Evolutionary conservation across 176 grass and related monocot genomes (phyloP).

Genomic region (Phoenix roebelenii): DNA sequence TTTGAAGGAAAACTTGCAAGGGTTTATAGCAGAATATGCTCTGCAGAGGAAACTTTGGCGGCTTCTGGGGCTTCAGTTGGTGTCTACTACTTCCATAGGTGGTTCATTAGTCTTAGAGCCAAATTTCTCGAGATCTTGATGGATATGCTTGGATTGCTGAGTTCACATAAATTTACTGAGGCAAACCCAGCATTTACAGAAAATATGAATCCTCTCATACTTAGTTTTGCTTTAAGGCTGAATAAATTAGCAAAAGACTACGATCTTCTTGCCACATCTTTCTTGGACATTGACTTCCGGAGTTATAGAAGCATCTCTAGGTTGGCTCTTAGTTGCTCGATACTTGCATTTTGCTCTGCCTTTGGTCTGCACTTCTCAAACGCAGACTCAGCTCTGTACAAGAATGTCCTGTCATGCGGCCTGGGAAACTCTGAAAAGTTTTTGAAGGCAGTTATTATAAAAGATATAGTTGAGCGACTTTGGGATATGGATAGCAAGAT

Average conservation of each 20-base stretch:
- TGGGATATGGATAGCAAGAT: slow-evolving; percentile 27
- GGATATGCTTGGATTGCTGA: slow-evolving; percentile 43
- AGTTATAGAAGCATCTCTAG: slow-evolving; percentile 41
- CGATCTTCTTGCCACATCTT: slow-evolving; percentile 68
- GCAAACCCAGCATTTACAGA: slow-evolving; percentile 10
- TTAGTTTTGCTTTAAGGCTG: slow-evolving; percentile 42
- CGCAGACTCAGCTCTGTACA: neutral
- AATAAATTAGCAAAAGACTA: slow-evolving; percentile 60
- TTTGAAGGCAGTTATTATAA: slow-evolving; percentile 32
- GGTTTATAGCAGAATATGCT: slow-evolving; percentile 47
- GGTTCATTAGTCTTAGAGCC: slow-evolving; percentile 77
- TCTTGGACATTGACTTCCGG: slow-evolving; percentile 50
- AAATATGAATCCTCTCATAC: slow-evolving; percentile 18
- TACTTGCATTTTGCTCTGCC: slow-evolving; percentile 67
- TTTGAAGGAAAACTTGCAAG: slow-evolving; percentile 37
- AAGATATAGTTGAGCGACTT: slow-evolving; percentile 57
- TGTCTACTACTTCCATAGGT: slow-evolving; percentile 64
- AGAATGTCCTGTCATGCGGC: slow-evolving; percentile 11
- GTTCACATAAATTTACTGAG: slow-evolving; percentile 11
- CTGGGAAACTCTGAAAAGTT: slow-evolving; percentile 19
- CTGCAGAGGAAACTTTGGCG: slow-evolving; percentile 40
- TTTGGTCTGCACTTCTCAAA: slow-evolving; percentile 45
- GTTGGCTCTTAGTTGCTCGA: slow-evolving; percentile 60
- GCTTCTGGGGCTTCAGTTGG: slow-evolving; percentile 22
- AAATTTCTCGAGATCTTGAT: slow-evolving; percentile 49